Evolutionary conservation across 345 rosid species (phyloP).

Genomic region (Eucalyptus sp.): DNA sequence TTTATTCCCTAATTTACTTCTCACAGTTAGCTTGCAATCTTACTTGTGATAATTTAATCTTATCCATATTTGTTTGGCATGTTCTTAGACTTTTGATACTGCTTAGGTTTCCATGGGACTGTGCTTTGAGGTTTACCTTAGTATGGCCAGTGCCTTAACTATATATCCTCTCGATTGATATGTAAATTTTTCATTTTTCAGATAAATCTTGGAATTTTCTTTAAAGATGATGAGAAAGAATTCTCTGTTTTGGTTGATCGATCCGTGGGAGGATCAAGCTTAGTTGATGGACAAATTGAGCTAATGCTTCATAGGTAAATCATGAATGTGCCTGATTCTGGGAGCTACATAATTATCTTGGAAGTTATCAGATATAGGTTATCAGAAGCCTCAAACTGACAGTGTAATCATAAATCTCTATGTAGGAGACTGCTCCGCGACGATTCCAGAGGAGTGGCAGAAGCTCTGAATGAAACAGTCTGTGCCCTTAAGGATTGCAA

Average conservation of each 20-base stretch:
- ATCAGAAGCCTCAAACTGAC: background rate
- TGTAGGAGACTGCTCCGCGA: conserved; percentile 84
- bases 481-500: conserved; percentile 56
- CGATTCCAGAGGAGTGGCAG: conserved; percentile 87
- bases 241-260: conserved; percentile 91
- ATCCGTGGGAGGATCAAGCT: conserved; percentile 81
- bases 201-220: conserved; percentile 88
- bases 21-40: background rate
- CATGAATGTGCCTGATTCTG: background rate
- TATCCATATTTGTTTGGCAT: background rate
- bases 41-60: background rate
- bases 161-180: background rate
- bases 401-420: background rate
- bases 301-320: conserved; percentile 90
- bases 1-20: background rate
- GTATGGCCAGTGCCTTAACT: background rate
- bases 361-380: background rate
- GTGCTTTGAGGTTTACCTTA: background rate
- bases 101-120: background rate
- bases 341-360: background rate
- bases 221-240: conserved; percentile 63
- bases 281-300: conserved; percentile 88
- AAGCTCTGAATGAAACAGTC: conserved; percentile 78
- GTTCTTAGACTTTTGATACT: background rate
- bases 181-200: conserved; percentile 11